Base-by-base conservation (phyloP, 805 yeast species). In the Zygosaccharomyces bailii region DNA sequence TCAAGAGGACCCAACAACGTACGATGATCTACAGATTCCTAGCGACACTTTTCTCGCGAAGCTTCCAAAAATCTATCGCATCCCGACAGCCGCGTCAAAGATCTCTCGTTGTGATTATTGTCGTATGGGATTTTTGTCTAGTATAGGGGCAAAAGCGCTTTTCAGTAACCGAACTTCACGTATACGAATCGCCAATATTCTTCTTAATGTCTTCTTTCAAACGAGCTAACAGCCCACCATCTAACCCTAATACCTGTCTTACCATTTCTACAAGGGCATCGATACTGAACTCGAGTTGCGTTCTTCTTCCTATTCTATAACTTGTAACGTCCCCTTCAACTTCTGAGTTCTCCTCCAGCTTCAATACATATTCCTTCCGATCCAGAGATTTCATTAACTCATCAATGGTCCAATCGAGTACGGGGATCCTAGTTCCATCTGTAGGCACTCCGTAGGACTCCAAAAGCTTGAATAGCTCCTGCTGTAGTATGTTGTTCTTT, bases 251-350 rank as follows among this genome's bases (percentile, higher is more conserved):
- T 4, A 58, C 45, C 25, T 52, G 48, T 23, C 48, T 45, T 14
- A 60, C 53, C 42, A 61, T 30, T 14, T 13, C 35, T 2, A 51
- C 45, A 10, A 63, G 44, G 2, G 61, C 43, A 6, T 51, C 49
- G 20, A 54, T 23, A 5, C 47, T 53, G 37, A 63, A 59, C 30
- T 61, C 67, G 2, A 46, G 48, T 29, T 50, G 56, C 4, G 66
- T 54, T 33, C 65, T 44, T 49, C 60, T 54, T 2, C 66, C 67
- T 1, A 60, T 40, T 16, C 58, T 42, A 50, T 58, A 63, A 4
- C 50, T 39, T 0, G 50, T 48, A 10, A 51, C 45, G 3, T 51
- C 57, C 9, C 56, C 57, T 19, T 48, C 57, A 1, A 51, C 42
- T 19, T 54, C 63, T 4, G 65, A 48, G 17, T 46, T 54, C 35